Evolutionary conservation across 192 early-diverging fungal species (phyloP), one percentile per base, ranked within the genome.

Genomic region (Podila clonocystis): DNA sequence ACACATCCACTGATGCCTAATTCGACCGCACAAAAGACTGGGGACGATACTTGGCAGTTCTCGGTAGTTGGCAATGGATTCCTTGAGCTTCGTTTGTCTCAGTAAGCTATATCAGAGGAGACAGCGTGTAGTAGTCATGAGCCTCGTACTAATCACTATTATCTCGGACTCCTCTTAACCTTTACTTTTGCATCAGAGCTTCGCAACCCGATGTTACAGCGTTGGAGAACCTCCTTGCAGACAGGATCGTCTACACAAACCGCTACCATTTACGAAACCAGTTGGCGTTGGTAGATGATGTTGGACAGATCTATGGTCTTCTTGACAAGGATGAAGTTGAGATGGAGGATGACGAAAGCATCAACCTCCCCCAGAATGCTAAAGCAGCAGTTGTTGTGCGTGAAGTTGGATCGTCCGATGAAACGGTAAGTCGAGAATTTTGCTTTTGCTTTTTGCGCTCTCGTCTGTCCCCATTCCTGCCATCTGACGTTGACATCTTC

Each of bases 1-100:
- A 80, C 77, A n/a, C 77, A 80, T 48, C 77, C 77, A 17, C 28
- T 80, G 55, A 73, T 80, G 77, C 77, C 77, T 24, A 67, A 65
- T 20, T 80, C 77, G 5, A 69, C 67, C 11, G 77, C 67, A 20
- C 70, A 80, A 55, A 80, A 80, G 49, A 67, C 36, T 17, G 30
- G 26, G 0, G 70, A 80, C 4, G 19, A 52, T n/a, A 69, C 70
- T 12, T 80, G 77, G 77, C 45, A 63, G 28, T 80, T 80, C 49
- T 69, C 77, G 17, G 70, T 80, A 5, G 34, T 70, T n/a, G 77
- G 71, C 15, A 69, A 61, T 41, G 77, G 77, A 69, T 73, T 59
- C 34, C 50, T 80, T 65, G 77, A 80, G 13, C 38, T 80, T 8
- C 22, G 50, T 38, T 13, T 80, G 4, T 67, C 77, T 36, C 62